phyloP scores from a whole-genome alignment of 1,284 basidiomycete genomes.

The Stygiomarasmius scandens region DNA sequence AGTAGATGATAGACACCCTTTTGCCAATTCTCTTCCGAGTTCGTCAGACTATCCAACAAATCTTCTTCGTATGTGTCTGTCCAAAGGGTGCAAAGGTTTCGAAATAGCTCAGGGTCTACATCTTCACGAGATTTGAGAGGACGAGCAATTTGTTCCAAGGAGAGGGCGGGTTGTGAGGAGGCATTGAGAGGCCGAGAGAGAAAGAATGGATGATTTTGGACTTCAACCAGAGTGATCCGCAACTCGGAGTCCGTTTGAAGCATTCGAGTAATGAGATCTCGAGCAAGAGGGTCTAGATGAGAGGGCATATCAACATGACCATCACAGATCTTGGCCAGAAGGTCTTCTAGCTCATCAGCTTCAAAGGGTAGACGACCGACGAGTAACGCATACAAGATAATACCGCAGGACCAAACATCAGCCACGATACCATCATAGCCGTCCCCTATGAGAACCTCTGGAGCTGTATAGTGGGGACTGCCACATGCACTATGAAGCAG shows the following conservation, averaged over 20 bases:
- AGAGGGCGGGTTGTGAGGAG: constrained; percentile 58
- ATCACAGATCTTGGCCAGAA: constrained; percentile 86
- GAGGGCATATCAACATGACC: constrained; percentile 85
- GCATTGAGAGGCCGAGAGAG: constrained; percentile 60
- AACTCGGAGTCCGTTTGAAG: constrained; percentile 80
- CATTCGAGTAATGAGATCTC: constrained; percentile 88
- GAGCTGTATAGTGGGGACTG: constrained; percentile 96
- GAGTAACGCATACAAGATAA: constrained; percentile 92
- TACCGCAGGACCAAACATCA: constrained; percentile 98
- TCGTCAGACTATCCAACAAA: constrained; percentile 69
- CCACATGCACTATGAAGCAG: constrained; percentile 93
- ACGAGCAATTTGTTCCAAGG: constrained; percentile 66
- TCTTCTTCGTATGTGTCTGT: constrained; percentile 72
- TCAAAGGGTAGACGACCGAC: constrained; percentile 95
- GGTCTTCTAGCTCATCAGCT: constrained; percentile 75
- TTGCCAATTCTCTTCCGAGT: constrained; percentile 80
- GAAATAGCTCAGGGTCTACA: constrained; percentile 90
- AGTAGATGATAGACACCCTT: constrained; percentile 92
- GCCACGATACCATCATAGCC: constrained; percentile 89
- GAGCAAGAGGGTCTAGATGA: constrained; percentile 76
- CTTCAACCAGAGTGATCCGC: constrained; percentile 89
- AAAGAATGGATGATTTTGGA: constrained; percentile 91
- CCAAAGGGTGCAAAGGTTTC: constrained; percentile 92
- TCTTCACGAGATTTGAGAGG: constrained; percentile 63
- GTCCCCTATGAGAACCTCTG: constrained; percentile 87